These are phyloP conservation scores for Beauveria asiatica DNA, from an alignment of 2,329 filamentous ascomycete genomes.

Conservation along the genomic window DNA sequence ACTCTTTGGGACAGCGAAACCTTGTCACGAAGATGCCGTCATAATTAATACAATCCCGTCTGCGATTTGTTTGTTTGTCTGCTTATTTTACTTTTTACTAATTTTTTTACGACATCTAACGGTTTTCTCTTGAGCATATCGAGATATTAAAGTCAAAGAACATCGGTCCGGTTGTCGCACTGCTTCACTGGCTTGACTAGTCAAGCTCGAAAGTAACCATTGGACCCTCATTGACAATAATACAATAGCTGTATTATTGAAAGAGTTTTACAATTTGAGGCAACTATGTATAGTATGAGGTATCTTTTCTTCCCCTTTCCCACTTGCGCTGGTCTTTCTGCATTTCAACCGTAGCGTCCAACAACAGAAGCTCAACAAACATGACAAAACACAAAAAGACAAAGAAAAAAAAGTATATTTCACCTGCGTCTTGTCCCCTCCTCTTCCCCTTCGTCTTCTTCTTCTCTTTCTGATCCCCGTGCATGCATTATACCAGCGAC, in stretches of 20 bases:
- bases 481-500: slow-evolving; percentile 26
- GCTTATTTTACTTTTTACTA: too few relatives aligned
- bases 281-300: slow-evolving; percentile 24
- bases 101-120: too few relatives aligned
- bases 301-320: slow-evolving; percentile 13
- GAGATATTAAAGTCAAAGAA: too few relatives aligned
- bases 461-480: slow-evolving; percentile 10
- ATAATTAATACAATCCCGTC: too few relatives aligned
- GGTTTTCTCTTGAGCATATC: too few relatives aligned
- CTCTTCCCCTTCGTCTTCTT: slow-evolving; percentile 14
- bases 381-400: background rate
- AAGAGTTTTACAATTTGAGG: slow-evolving; percentile 24
- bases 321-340: slow-evolving; percentile 20
- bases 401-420: slow-evolving; percentile 4
- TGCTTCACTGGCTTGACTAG: background rate
- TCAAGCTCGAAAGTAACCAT: background rate
- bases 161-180: background rate
- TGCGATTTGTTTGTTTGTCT: too few relatives aligned
- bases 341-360: slow-evolving; percentile 14
- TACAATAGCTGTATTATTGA: slow-evolving; percentile 8
- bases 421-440: slow-evolving; percentile 6
- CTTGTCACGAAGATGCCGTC: too few relatives aligned
- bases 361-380: slow-evolving; percentile 7
- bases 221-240: background rate
- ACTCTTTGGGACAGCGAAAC: background rate